Evolutionary conservation across 2,329 filamentous ascomycete genomes (phyloP), one percentile per base, ranked within the genome.

Genomic region (Pseudogymnoascus sp.): DNA sequence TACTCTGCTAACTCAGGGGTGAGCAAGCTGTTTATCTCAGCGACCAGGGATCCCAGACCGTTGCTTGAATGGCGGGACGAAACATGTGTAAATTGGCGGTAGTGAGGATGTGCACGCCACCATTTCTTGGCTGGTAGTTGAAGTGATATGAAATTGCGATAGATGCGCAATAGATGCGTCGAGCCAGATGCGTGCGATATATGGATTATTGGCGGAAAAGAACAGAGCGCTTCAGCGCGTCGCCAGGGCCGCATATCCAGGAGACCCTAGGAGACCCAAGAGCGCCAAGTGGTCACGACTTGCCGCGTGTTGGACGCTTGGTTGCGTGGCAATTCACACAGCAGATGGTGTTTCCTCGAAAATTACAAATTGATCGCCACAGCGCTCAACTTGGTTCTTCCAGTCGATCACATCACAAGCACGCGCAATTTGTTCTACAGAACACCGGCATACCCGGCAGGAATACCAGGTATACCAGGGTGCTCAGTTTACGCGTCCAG

Each of bases 331-430:
- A 54, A 34, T 32, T 9, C 14, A 18, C 14, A 18, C 28, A 32
- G 3, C n/a, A 54, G 30, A 22, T 54, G 47, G 25, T 32, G 47
- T 4, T 14, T 32, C 47, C 28, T 14, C 18, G 47, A 32, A 54
- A 54, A 54, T 54, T 54, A 54, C 47, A 54, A 54, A 34, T 54
- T 54, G 47, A 54, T 54, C 47, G 47, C 28, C 47, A 54, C 3
- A 34, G 47, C 47, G 47, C 28, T 32, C 28, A 32, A 34, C 9
- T 47, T 47, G 1, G 12, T 43, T 2, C 4, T 32, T 54, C n/a
- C 47, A 20, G 47, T 34, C 2, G 28, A 16, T 54, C 28, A 34
- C 28, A 18, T 25, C 43, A 50, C 9, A 30, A 25, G 4, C 11
- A 54, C 8, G 25, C 25, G 28, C 28, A 54, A 54, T 54, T 20